Evolutionary conservation across 2,329 filamentous ascomycete genomes (phyloP), one percentile per base, ranked within the genome.

Genomic region (Exophiala aquamarina): DNA sequence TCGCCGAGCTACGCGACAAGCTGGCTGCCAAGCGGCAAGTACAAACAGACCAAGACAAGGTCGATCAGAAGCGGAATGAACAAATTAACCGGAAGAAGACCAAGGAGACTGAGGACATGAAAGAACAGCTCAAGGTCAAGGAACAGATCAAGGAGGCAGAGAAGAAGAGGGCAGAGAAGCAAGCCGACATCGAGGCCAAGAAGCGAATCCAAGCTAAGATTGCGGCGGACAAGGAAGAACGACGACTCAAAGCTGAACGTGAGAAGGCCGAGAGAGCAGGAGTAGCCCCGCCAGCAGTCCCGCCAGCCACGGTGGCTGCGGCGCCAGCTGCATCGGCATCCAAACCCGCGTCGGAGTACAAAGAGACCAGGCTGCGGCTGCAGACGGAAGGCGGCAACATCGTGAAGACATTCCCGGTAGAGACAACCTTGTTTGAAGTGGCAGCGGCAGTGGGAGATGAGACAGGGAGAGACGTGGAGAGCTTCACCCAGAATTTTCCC

Each of bases 401-500:
- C 44, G 83, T 86, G 71, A 97, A 95, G 78, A 92, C 87, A 0
- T 83, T 95, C 55, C 84, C 89, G 0, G 90, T 88, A 4, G 89
- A 94, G 49, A 94, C 90, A 3, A 97, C 93, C 0, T 72, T 98
- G 9, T 95, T 95, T 60, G 92, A 98, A 70, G 84, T 98, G 41
- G 90, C 88, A 1, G 82, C 91, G 59, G 79, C 84, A 48, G 65
- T 98, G 18, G 74, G 82, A 63, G 68, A 79, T 40, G 89, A 96
- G 54, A 83, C 80, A 40, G 89, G 87, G 0, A 67, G 80, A 4
- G 70, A 81, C 2, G 86, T 94, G 11, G 79, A 75, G 18, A 89
- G 82, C 59, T 96, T 98, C 65, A 82, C 85, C 1, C 87, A 86
- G 59, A 96, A 84, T 15, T 97, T 94, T 61, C 93, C 93, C 0